These are phyloP conservation scores for Erigeron canadensis DNA, from an alignment of 129 eudicot species.

Conservation along the genomic window DNA sequence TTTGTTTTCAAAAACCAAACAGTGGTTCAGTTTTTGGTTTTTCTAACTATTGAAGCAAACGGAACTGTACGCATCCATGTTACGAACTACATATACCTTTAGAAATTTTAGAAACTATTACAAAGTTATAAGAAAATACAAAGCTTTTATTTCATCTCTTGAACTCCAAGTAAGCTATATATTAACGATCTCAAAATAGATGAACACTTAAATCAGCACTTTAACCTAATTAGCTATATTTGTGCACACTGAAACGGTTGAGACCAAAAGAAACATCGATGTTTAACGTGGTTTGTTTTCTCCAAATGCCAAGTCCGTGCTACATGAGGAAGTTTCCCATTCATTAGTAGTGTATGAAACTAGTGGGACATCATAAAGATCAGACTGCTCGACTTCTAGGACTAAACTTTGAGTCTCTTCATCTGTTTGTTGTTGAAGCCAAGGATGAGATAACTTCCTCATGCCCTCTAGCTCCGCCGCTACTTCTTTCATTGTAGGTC, in stretches of 20 bases:
- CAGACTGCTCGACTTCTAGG: conserved; percentile 8
- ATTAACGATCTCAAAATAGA: not conserved
- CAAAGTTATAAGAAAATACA: too few species aligned
- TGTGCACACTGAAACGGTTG: not conserved
- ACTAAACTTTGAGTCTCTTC: conserved; percentile 17
- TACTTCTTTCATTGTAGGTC: too few species aligned
- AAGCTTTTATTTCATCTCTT: too few species aligned
- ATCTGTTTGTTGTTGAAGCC: conserved; percentile 12
- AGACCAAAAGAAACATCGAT: not conserved
- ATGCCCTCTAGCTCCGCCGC: too few species aligned
- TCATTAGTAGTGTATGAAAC: conserved; percentile 15
- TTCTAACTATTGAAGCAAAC: too few species aligned
- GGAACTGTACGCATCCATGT: too few species aligned
- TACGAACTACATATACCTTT: too few species aligned
- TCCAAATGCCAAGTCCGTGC: not conserved
- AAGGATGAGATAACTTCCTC: conserved; percentile 28
- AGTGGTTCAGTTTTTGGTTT: too few species aligned
- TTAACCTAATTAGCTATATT: not conserved
- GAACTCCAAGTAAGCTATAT: too few species aligned
- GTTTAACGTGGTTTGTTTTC: conserved; percentile 2
- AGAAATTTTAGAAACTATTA: too few species aligned
- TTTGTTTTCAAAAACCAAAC: too few species aligned
- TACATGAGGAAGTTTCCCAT: conserved; percentile 12
- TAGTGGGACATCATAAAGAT: conserved; percentile 32
- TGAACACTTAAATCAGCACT: too few species aligned